phyloP scores from a whole-genome alignment of 371 early-diverging fungal species.

The Rhizopus delemar region DNA sequence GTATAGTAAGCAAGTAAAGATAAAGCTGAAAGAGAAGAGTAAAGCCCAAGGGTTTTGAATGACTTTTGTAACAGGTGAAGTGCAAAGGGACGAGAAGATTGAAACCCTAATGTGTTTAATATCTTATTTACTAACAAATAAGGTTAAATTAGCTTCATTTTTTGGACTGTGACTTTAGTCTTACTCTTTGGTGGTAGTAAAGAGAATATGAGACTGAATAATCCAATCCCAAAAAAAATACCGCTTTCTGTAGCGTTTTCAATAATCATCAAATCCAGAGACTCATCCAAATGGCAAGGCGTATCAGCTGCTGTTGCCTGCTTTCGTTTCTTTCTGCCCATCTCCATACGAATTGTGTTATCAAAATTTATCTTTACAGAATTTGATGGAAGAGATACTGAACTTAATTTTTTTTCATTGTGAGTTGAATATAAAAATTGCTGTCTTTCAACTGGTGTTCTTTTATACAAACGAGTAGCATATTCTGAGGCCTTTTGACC shows the following conservation, averaged over 20 bases:
- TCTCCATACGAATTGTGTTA: not conserved
- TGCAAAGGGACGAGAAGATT: slow-evolving; percentile 53
- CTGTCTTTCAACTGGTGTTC: not conserved
- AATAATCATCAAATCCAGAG: slow-evolving; percentile 6
- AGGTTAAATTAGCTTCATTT: not conserved
- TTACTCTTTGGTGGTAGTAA: slow-evolving; percentile 51
- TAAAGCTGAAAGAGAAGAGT: slow-evolving; percentile 43
- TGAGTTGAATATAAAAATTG: too few relatives aligned
- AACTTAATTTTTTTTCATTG: not conserved
- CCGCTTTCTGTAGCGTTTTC: slow-evolving; percentile 44
- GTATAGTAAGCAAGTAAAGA: slow-evolving; percentile 49
- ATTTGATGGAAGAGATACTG: slow-evolving; percentile 1
- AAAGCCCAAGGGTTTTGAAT: slow-evolving; percentile 37
- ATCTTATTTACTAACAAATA: slow-evolving; percentile 39
- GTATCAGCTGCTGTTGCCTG: not conserved
- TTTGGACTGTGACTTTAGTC: not conserved
- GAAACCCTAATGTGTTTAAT: slow-evolving; percentile 49
- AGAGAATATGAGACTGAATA: slow-evolving; percentile 51
- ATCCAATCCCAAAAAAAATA: slow-evolving; percentile 47
- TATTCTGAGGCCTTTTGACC: slow-evolving; percentile 48
- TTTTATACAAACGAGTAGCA: slow-evolving; percentile 17
- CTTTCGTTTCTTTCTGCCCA: not conserved
- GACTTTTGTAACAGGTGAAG: slow-evolving; percentile 43
- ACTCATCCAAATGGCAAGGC: not conserved
- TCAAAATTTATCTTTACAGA: not conserved